These are phyloP conservation scores for Nepenthes gracilis DNA, from an alignment of 148 eudicot species.

Conservation along the genomic window DNA sequence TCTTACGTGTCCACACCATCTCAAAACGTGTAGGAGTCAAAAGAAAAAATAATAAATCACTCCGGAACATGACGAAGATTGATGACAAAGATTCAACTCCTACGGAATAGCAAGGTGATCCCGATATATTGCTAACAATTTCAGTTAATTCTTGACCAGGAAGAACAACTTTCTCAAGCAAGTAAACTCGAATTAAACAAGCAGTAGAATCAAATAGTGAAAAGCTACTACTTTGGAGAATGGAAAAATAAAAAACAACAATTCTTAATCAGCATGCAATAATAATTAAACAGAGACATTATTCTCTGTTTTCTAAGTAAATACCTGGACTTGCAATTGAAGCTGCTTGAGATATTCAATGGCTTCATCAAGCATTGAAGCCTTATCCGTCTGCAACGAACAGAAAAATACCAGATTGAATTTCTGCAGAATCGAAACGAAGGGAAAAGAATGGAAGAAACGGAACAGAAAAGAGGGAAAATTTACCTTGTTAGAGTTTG, in stretches of 20 bases:
- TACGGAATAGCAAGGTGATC: too few species aligned
- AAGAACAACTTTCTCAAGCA: not conserved
- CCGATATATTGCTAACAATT: too few species aligned
- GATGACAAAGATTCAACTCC: too few species aligned
- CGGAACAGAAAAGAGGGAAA: not conserved
- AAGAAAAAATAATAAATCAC: too few species aligned
- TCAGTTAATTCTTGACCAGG: not conserved
- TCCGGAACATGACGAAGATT: too few species aligned
- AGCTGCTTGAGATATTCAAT: constrained; percentile 95
- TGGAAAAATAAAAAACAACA: not conserved
- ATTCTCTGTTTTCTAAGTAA: not conserved
- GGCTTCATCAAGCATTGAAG: constrained; percentile 97
- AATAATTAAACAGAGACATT: not conserved
- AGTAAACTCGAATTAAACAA: not conserved
- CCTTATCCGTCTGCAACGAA: constrained; percentile 68
- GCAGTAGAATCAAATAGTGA: not conserved
- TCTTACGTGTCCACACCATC: too few species aligned
- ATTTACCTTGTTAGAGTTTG: constrained; percentile 80
- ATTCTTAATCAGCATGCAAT: too few species aligned
- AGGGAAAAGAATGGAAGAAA: not conserved
- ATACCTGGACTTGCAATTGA: constrained; percentile 88
- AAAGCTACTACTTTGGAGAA: not conserved
- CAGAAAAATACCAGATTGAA: not conserved
- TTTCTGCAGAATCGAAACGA: not conserved
- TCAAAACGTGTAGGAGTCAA: too few species aligned